A percentile compares a stretch with the other conserved stretches of the same genome.
Evolutionary conservation across 768 basidiomycete species (phyloP).

Genomic region (Termitomyces heimii): DNA sequence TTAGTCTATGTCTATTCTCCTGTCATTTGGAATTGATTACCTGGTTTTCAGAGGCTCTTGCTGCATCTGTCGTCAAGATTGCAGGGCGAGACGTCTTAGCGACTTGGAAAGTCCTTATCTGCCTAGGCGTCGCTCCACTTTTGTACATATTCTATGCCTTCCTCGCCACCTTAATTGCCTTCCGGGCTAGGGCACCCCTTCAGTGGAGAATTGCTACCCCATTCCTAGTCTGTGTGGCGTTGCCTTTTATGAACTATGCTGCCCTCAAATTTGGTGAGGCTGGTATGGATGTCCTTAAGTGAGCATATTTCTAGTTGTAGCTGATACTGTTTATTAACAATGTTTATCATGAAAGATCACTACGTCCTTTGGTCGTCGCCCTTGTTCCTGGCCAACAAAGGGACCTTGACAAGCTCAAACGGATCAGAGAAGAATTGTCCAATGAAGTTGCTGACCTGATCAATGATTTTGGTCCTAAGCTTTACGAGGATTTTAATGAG

Average conservation of each 20-base stretch:
- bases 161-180: conserved; percentile 67
- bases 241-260: conserved; percentile 89
- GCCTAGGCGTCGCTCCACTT: conserved; percentile 83
- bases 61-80: conserved; percentile 91
- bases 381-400: conserved; percentile 85
- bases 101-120: conserved; percentile 96
- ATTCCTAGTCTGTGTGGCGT: conserved; percentile 59
- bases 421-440: conserved; percentile 66
- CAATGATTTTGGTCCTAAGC: conserved; percentile 82
- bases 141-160: conserved; percentile 81
- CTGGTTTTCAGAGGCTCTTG: conserved; percentile 72
- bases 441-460: conserved; percentile 82
- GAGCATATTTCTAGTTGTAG: conserved; percentile 20
- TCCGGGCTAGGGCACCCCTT: conserved; percentile 57
- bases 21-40: background rate
- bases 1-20: conserved; percentile 18
- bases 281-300: conserved; percentile 97
- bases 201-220: conserved; percentile 72
- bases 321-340: background rate
- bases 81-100: conserved; percentile 96
- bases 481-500: conserved; percentile 85
- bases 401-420: conserved; percentile 69
- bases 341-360: conserved; percentile 50
- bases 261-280: conserved; percentile 98
- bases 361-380: conserved; percentile 84